phyloP scores from a whole-genome alignment of 805 yeast species.

The Spathaspora hagerdaliae region DNA sequence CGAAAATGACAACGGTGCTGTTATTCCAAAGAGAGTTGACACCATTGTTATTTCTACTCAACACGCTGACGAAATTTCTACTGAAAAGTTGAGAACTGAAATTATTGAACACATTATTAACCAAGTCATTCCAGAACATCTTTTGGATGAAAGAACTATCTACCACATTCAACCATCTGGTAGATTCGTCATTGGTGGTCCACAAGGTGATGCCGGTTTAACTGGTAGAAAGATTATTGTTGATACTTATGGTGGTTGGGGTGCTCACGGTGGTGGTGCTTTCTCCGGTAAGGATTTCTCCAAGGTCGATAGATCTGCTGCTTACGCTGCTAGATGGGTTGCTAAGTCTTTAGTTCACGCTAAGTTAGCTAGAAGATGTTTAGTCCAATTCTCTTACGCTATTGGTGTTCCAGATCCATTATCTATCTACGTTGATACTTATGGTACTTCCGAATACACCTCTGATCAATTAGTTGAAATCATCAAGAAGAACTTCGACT shows the following conservation, averaged over 20 bases:
- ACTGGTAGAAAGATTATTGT: constrained; percentile 99
- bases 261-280: constrained; percentile 99
- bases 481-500: constrained; percentile 91
- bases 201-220: constrained; percentile 99
- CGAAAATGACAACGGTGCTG: constrained; percentile 91
- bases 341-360: constrained; percentile 97
- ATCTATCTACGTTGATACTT: constrained; percentile 94
- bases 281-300: constrained; percentile 99
- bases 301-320: constrained; percentile 99
- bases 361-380: constrained; percentile 92
- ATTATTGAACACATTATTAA: constrained; percentile 77
- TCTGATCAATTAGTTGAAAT: constrained; percentile 88
- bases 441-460: constrained; percentile 92
- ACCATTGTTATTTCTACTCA: constrained; percentile 97
- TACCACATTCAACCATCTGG: constrained; percentile 99
- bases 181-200: constrained; percentile 99
- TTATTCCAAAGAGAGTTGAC: constrained; percentile 93
- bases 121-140: constrained; percentile 86
- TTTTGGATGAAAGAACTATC: constrained; percentile 90
- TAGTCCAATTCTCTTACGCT: constrained; percentile 98
- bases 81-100: constrained; percentile 84
- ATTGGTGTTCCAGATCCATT: constrained; percentile 99
- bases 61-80: constrained; percentile 93
- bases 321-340: constrained; percentile 99
- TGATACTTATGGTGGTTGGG: constrained; percentile 99